Conservation (phyloP, 2,329 filamentous ascomycete species). For the Mycosphaerella sp. region DNA sequence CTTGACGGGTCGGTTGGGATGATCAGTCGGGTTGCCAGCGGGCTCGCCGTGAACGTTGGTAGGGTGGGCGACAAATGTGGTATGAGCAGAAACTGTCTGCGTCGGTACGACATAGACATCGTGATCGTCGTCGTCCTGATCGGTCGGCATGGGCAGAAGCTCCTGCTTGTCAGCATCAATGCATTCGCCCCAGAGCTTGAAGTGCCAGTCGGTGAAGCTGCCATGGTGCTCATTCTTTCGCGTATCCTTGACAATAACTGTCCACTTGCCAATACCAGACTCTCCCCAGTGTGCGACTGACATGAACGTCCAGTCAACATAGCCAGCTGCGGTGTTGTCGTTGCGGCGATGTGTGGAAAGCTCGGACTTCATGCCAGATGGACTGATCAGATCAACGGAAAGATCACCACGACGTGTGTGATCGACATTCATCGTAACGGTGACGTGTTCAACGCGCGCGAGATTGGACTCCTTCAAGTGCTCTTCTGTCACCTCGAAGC, state of each 20-base stretch:
- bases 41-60: constrained; percentile 40
- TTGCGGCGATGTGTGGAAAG: constrained; percentile 67
- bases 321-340: constrained; percentile 63
- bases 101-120: constrained; percentile 55
- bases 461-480: constrained; percentile 79
- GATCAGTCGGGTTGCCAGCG: constrained; percentile 41
- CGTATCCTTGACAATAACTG: constrained; percentile 79
- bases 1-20: constrained; percentile 51
- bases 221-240: constrained; percentile 69
- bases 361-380: constrained; percentile 72
- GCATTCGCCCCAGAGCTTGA: constrained; percentile 89
- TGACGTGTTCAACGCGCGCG: constrained; percentile 85
- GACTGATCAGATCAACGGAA: constrained; percentile 85
- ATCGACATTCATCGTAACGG: constrained; percentile 92
- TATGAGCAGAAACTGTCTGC: constrained; percentile 51
- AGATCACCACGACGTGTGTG: constrained; percentile 84
- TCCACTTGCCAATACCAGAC: constrained; percentile 81
- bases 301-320: constrained; percentile 98
- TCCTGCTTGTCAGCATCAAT: constrained; percentile 68
- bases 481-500: constrained; percentile 73
- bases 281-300: constrained; percentile 97
- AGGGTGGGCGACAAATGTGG: constrained; percentile 49
- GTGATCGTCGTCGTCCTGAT: constrained; percentile 77
- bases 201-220: constrained; percentile 80
- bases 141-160: constrained; percentile 72